A percentile compares a stretch with the other conserved stretches of the same genome.
Evolutionary conservation across 495 filamentous ascomycete genomes (phyloP).

Genomic region (Penicillium alfredii): DNA sequence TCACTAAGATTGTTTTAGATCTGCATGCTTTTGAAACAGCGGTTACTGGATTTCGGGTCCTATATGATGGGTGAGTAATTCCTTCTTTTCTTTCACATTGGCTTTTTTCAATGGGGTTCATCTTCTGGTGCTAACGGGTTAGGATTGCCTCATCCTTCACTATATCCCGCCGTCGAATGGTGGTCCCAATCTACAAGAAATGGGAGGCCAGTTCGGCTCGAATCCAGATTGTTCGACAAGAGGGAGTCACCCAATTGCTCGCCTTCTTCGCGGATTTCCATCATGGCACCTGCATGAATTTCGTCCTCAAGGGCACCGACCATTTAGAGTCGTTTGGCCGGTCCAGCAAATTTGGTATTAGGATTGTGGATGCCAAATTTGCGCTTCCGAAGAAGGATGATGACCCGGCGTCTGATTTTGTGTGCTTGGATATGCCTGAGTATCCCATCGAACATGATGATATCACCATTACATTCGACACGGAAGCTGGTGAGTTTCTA

Average conservation of each 20-base stretch:
- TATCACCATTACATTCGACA: conserved; percentile 76
- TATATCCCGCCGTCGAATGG: conserved; percentile 78
- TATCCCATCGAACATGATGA: conserved; percentile 89
- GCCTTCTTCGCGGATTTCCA: conserved; percentile 76
- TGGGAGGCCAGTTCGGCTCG: conserved; percentile 73
- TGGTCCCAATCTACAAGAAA: conserved; percentile 86
- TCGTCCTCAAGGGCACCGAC: conserved; percentile 74
- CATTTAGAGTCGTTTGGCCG: conserved; percentile 65
- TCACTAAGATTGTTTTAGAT: conserved; percentile 43
- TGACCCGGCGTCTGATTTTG: conserved; percentile 58
- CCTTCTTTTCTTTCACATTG: no score
- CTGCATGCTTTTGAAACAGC: conserved; percentile 71
- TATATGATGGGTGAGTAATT: conserved; percentile 58
- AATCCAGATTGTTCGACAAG: conserved; percentile 70
- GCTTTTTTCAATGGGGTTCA: conserved; percentile 6
- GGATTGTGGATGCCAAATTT: conserved; percentile 85
- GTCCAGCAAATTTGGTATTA: conserved; percentile 60
- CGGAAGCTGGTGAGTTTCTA: conserved; percentile 59
- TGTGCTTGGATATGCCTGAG: conserved; percentile 79
- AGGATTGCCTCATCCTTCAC: conserved; percentile 64
- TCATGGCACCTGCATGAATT: conserved; percentile 82
- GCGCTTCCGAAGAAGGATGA: conserved; percentile 61
- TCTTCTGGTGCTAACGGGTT: conserved; percentile 1
- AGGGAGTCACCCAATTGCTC: conserved; percentile 65
- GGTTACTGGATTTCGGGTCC: conserved; percentile 68